Evolutionary conservation across 2,329 filamentous ascomycete species (phyloP).

Genomic region (Colletotrichum navitas): DNA sequence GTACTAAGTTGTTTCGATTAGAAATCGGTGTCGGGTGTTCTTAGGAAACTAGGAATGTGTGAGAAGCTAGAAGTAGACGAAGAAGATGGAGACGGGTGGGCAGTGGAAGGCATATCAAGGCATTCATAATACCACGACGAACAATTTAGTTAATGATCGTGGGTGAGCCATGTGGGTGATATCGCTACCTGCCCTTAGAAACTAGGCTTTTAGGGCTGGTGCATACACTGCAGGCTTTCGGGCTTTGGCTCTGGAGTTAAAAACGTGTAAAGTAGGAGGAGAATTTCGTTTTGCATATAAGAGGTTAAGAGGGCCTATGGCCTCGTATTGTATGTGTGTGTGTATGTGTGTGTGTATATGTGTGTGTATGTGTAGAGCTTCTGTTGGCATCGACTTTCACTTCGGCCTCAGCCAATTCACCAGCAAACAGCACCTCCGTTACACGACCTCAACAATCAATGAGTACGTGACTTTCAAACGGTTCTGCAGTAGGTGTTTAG

Average conservation of each 20-base stretch:
- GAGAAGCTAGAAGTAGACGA: conserved; percentile 12
- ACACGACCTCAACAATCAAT: no score
- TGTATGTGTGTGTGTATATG: no score
- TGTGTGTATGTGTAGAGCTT: no score
- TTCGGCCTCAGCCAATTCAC: no score
- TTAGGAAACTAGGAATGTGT: conserved; percentile 15
- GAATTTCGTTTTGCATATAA: conserved; percentile 34
- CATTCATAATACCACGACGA: conserved; percentile 37
- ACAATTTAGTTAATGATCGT: conserved; percentile 36
- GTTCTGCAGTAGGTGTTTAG: no score
- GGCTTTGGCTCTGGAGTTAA: conserved; percentile 42
- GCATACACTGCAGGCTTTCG: conserved; percentile 36
- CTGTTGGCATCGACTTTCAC: no score
- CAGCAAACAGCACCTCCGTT: no score
- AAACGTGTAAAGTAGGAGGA: conserved; percentile 42
- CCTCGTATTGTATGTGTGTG: no score
- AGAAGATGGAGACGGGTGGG: conserved; percentile 3
- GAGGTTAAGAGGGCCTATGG: background rate
- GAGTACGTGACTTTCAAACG: no score
- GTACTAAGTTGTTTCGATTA: conserved; percentile 68
- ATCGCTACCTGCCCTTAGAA: conserved; percentile 20
- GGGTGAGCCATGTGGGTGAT: conserved; percentile 20
- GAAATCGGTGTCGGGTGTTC: conserved; percentile 38
- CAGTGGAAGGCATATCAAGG: conserved; percentile 15
- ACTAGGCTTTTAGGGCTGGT: conserved; percentile 29